These are phyloP conservation scores for Pestalotiopsis sp. DNA, from an alignment of 2,329 filamentous ascomycete genomes.

Conservation along the genomic window DNA sequence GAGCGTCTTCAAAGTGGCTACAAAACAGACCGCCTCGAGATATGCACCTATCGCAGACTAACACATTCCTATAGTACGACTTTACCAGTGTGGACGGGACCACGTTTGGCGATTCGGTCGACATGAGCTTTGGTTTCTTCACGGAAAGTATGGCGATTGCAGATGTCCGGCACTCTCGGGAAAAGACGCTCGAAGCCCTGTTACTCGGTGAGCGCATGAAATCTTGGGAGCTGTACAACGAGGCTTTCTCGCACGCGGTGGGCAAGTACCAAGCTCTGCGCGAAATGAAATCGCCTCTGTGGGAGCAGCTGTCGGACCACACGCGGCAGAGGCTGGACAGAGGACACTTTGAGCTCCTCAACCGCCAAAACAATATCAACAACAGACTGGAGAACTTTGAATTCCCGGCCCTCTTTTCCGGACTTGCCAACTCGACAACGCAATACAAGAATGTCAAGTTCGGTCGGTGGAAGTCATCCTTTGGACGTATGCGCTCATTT, in stretches of 20 bases:
- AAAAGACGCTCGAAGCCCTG: slow-evolving; percentile 87
- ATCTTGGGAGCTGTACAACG: slow-evolving; percentile 79
- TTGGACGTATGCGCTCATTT: slow-evolving; percentile 73
- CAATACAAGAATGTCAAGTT: slow-evolving; percentile 81
- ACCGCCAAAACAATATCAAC: slow-evolving; percentile 69
- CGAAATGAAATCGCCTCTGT: slow-evolving; percentile 67
- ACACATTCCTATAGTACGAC: slow-evolving; percentile 37
- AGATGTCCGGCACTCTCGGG: slow-evolving; percentile 78
- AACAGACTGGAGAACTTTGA: slow-evolving; percentile 82
- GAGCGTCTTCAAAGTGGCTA: neutral
- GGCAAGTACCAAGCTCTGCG: slow-evolving; percentile 80
- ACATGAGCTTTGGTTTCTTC: slow-evolving; percentile 70
- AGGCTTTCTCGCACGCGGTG: slow-evolving; percentile 87
- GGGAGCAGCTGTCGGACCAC: slow-evolving; percentile 64
- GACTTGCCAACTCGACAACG: slow-evolving; percentile 78
- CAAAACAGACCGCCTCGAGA: neutral
- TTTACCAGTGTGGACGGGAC: slow-evolving; percentile 57
- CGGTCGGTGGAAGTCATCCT: slow-evolving; percentile 78
- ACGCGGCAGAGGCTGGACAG: slow-evolving; percentile 81
- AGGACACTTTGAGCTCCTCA: slow-evolving; percentile 76
- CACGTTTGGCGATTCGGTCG: slow-evolving; percentile 59
- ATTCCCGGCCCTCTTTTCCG: slow-evolving; percentile 86
- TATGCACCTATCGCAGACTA: neutral
- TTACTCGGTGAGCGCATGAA: slow-evolving; percentile 88
- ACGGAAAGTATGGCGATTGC: slow-evolving; percentile 74